A percentile compares a stretch with the other conserved stretches of the same genome.
phyloP scores from a whole-genome alignment of 2,329 filamentous ascomycete species.

The Pyrenophora tritici-repentis region DNA sequence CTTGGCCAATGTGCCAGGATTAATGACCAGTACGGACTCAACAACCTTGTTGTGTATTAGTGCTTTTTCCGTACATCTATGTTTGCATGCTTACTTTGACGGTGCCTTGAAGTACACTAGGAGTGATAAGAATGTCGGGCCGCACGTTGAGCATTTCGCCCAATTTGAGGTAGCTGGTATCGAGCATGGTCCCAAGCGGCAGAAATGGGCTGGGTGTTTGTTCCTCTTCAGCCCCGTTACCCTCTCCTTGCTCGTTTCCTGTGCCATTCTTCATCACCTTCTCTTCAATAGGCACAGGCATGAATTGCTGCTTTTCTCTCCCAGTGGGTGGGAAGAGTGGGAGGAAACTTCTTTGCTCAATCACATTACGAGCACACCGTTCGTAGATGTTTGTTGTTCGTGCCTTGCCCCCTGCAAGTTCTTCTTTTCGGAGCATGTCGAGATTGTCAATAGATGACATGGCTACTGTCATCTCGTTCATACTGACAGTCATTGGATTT shows the following conservation, averaged over 20 bases:
- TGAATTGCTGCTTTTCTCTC: constrained; percentile 68
- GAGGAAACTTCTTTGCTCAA: constrained; percentile 90
- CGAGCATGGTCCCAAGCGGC: constrained; percentile 72
- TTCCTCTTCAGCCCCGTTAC: constrained; percentile 56
- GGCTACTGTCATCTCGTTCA: constrained; percentile 86
- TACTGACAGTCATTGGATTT: constrained; percentile 85
- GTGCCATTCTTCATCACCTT: constrained; percentile 61
- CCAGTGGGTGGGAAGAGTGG: constrained; percentile 84
- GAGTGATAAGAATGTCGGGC: constrained; percentile 83
- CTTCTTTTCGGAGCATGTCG: constrained; percentile 78
- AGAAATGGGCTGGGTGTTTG: constrained; percentile 46
- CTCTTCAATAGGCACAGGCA: constrained; percentile 41
- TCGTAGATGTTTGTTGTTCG: constrained; percentile 66
- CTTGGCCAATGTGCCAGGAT: constrained; percentile 87
- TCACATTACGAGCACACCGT: constrained; percentile 74
- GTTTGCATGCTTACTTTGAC: constrained; percentile 67
- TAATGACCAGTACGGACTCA: constrained; percentile 86
- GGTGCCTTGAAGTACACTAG: constrained; percentile 83
- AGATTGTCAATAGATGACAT: constrained; percentile 84
- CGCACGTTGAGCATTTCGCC: constrained; percentile 87
- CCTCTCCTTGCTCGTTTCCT: constrained; percentile 31
- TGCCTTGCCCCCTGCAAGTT: constrained; percentile 64
- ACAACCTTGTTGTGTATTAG: constrained; percentile 67
- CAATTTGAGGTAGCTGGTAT: constrained; percentile 82
- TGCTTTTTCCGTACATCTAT: background rate